Base-by-base conservation (phyloP, 1,284 basidiomycete genomes). In the Ceratobasidium sp. region DNA sequence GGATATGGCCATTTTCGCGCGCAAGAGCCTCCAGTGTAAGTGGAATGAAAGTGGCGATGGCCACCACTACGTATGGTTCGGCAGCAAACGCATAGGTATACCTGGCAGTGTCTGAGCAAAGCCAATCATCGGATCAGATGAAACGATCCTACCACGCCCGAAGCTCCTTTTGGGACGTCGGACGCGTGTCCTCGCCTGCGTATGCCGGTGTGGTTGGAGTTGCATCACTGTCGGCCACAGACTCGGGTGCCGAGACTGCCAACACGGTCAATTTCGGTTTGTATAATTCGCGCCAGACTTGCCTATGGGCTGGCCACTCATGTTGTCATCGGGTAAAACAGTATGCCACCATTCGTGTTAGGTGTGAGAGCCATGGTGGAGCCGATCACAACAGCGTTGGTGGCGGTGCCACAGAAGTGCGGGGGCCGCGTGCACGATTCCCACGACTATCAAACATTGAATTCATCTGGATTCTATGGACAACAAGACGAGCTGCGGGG, bases 1-100 rank as follows among this genome's bases (percentile, higher is more conserved):
- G 45, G 13, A 64, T n/a, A n/a, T 64, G 60, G 50, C 60, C 60
- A 34, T 52, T 64, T 64, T 64, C 60, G 42, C 60, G 60, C 45
- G 60, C 60, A 17, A 64, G 60, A 15, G 60, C 60, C 27, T 64
- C 60, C 12, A 64, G 60, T 27, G 60, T 64, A n/a, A 64, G 60
- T 34, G 60, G 60, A 7, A 64, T 64, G 32, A 64, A 64, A 3
- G 60, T 64, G 12, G 60, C 47, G 42, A 64, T 64, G 2, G 60
- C 60, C 15, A 64, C 60, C 40, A 64, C 60, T 5, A 64, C 60
- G 20, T 64, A 64, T 22, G 60, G 60, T 25, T 64, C 60, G 20
- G 60, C 60, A 10, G 60, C 60, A 45, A 45, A 64, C 22, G 60
- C 60, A 42, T 64, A 64, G 10, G 60, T 47, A 34, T 64, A 64